Evolutionary conservation across 805 yeast genomes (phyloP), one percentile per base, ranked within the genome.

Genomic region (Wickerhamomyces hampshirensis): DNA sequence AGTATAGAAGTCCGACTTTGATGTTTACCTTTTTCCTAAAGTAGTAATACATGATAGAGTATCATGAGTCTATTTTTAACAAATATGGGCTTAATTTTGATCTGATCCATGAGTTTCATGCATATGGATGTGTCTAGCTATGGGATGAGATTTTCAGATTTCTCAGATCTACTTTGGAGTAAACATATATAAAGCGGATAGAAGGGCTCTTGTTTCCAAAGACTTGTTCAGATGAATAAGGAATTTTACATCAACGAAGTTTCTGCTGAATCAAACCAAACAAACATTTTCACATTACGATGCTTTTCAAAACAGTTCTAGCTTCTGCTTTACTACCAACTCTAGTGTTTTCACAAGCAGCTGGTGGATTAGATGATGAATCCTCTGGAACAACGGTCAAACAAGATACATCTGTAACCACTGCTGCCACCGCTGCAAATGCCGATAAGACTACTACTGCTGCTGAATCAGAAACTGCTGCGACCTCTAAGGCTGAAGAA

Each of bases 241-340:
- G n/a, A n/a, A n/a, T n/a, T n/a, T 21, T 11, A 8, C 24, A 8
- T 21, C 24, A 21, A 8, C 24, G 11, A 21, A 21, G 10, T 8
- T 8, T 21, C 11, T 11, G 11, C 11, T 21, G 24, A 21, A 8
- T 21, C 10, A 21, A 21, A 21, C 24, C 24, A 21, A 21, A 11
- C 7, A 21, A 21, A 21, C 24, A 8, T 11, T 21, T 11, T 21
- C 24, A 21, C 24, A 21, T 30, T 19, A 39, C 28, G 37, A 45
- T 45, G 48, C 42, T 39, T 15, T 38, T 42, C 40, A 39, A 42
- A 27, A 31, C 40, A 18, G 38, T 43, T 26, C 19, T 41, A 19
- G 32, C 37, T 10, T 5, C 44, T n/a, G 21, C 39, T 15, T n/a
- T 40, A 16, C 26, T 39, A 5, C 40, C 47, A 6, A 15, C 30